Base-by-base conservation (phyloP, 2,329 filamentous ascomycete genomes). In the Dothideomycetidae sp. region DNA sequence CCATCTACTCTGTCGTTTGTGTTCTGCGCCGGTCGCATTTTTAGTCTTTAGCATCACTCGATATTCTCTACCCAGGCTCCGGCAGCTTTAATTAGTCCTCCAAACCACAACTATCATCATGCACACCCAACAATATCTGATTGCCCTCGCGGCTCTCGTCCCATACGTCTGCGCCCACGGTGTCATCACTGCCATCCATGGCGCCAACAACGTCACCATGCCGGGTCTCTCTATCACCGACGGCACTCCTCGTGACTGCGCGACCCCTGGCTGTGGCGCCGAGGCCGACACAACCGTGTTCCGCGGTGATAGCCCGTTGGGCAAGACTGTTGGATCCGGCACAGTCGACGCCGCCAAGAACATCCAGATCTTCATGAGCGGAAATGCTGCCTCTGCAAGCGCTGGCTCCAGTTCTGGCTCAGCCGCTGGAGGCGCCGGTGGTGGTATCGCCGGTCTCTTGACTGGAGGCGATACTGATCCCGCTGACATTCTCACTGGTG, bases 201-300 rank as follows among this genome's bases (percentile, higher is more conserved):
- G 73, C 38, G 70, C 71, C 46, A 78, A 78, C 49, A 67, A 68
- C 44, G 73, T 77, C 30, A 63, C 53, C 44, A 76, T 78, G 72
- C 70, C 73, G 21, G 73, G 69, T 53, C 66, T 77, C 33, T 67
- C 68, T 11, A 71, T 78, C 45, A 62, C 64, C 32, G 75, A 80
- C 43, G 75, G 74, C 49, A 79, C 75, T 44, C 76, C 75, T 35
- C 73, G 76, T 50, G 74, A 80, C 58, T 80, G 75, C 55, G 62
- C 70, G 35, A 62, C 61, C 48, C 72, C 75, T 47, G 45, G 54
- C 31, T 79, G 74, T 51, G 76, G 75, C 41, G 68, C 75, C n/a
- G 69, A 80, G 54, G 71, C 68, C 42, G 76, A 81, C 51, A 80
- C 76, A n/a, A 65, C 75, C 54, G 78, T 80, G 62, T 78, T 80